Conservation (phyloP, 1,139 yeast species). For the Yamadazyma kanchanaburiensis region DNA sequence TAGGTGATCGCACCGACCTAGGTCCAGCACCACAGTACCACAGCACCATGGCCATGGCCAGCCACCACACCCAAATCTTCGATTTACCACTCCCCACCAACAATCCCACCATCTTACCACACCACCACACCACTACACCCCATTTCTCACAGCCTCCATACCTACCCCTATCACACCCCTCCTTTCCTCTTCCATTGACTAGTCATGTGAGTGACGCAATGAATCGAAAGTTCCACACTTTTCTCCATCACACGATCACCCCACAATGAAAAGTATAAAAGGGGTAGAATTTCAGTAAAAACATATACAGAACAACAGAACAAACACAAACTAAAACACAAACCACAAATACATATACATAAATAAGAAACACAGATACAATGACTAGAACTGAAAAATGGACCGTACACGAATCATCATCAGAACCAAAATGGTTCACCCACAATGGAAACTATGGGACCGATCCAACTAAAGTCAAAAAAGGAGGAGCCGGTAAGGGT, state of each 20-base stretch:
- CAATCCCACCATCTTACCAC: too few species aligned
- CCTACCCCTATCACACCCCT: too few species aligned
- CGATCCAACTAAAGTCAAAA: slow-evolving; percentile 75
- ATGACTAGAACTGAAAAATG: slow-evolving; percentile 90
- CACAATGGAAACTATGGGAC: slow-evolving; percentile 65
- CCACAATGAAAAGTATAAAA: slow-evolving; percentile 5
- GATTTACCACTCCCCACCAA: too few species aligned
- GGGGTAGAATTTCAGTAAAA: neutral
- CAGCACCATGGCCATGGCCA: too few species aligned
- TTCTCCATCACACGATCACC: slow-evolving; percentile 6
- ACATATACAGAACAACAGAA: neutral
- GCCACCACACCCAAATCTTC: too few species aligned
- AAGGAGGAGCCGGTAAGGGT: slow-evolving; percentile 79
- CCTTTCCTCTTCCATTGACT: too few species aligned
- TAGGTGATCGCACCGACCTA: too few species aligned
- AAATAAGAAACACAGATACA: neutral
- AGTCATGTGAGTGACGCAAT: too few species aligned
- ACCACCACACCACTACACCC: too few species aligned
- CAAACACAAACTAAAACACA: neutral
- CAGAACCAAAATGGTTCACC: slow-evolving; percentile 71
- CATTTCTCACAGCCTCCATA: too few species aligned
- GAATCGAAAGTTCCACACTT: slow-evolving; percentile 1
- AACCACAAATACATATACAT: neutral
- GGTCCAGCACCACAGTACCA: too few species aligned
- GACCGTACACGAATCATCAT: slow-evolving; percentile 59